Evolutionary conservation across 371 early-diverging fungal species (phyloP).

Genomic region (Mucor sp.): DNA sequence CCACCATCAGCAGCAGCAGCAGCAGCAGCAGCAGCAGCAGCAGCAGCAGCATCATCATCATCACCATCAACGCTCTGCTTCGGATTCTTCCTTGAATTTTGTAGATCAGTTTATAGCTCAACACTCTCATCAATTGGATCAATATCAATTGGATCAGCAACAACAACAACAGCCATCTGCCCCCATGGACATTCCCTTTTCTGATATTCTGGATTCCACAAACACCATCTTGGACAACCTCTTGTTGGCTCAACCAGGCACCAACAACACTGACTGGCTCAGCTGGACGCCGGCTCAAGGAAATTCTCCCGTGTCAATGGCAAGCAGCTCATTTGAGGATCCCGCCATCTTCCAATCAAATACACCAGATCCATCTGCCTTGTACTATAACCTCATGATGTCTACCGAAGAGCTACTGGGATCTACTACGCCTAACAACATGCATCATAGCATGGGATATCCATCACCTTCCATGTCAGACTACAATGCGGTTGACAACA

Average conservation of each 20-base stretch:
- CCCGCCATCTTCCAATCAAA: slow-evolving; percentile 4
- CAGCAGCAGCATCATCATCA: background rate
- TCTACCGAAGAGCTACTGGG: slow-evolving; percentile 1
- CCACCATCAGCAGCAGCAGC: background rate
- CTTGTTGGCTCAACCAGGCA: slow-evolving; percentile 1
- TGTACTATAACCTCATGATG: background rate
- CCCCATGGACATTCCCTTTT: background rate
- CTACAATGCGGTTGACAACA: background rate
- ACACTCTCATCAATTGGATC: background rate
- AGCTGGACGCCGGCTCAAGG: slow-evolving; percentile 24
- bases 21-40: too few species aligned
- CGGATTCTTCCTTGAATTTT: slow-evolving; percentile 7
- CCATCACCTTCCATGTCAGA: slow-evolving; percentile 9
- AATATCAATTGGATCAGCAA: too few species aligned
- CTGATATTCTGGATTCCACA: slow-evolving; percentile 4
- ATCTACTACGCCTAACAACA: background rate
- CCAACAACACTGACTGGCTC: slow-evolving; percentile 16
- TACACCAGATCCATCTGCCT: background rate
- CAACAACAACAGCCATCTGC: background rate
- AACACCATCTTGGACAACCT: slow-evolving; percentile 6
- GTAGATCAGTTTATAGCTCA: slow-evolving; percentile 24
- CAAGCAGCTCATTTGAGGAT: slow-evolving; percentile 5
- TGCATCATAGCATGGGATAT: background rate
- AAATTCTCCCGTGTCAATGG: slow-evolving; percentile 9
- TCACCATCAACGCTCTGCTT: background rate